A percentile compares a stretch with the other conserved stretches of the same genome.
phyloP scores from a whole-genome alignment of 192 early-diverging fungal species.

The Pilaira anomala region DNA sequence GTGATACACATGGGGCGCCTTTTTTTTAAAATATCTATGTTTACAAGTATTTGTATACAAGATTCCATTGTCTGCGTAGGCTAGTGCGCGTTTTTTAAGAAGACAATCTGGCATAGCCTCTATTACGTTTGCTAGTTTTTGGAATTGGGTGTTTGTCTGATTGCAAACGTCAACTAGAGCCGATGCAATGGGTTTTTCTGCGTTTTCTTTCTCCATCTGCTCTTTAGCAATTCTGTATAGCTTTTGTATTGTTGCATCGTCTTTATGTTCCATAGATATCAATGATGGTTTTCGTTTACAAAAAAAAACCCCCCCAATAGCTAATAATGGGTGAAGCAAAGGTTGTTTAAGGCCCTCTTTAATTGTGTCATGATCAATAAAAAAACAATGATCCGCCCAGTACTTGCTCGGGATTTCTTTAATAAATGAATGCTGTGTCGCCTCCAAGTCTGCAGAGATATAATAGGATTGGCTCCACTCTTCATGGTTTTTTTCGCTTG shows the following conservation, averaged over 20 bases:
- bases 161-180: neutral
- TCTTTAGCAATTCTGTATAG: neutral
- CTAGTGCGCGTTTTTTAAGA: neutral
- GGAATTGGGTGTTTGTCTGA: neutral
- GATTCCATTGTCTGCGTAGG: neutral
- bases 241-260: neutral
- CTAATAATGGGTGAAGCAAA: neutral
- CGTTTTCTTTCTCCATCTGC: neutral
- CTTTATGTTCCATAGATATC: neutral
- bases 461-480: too few species aligned
- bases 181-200: neutral
- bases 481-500: too few species aligned
- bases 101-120: neutral
- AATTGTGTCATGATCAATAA: slow-evolving; percentile 2
- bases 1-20: neutral
- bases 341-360: neutral
- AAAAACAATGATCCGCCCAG: neutral
- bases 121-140: too few species aligned
- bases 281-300: neutral
- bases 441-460: neutral
- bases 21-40: slow-evolving; percentile 2
- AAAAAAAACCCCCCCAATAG: neutral
- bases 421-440: neutral
- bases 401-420: neutral
- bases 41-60: neutral